Evolutionary conservation across 208 protist genomes (phyloP).

Genomic region (Acanthamoeba triangularis): DNA sequence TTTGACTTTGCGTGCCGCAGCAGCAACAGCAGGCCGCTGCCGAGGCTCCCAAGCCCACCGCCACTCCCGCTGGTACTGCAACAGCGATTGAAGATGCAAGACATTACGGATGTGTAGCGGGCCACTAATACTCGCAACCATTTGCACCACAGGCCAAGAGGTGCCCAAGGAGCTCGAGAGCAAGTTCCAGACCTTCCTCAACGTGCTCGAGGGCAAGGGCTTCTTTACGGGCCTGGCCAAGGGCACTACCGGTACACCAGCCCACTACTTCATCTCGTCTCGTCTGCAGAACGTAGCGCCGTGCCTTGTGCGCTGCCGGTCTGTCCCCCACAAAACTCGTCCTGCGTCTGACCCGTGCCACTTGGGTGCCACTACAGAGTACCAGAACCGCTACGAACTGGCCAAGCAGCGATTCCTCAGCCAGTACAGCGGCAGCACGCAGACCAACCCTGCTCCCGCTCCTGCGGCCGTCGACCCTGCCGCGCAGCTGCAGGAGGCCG

Average conservation of each 20-base stretch:
- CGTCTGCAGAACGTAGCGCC: background rate
- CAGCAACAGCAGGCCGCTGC: background rate
- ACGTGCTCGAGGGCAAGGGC: slow-evolving; percentile 27
- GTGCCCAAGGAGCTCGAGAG: slow-evolving; percentile 29
- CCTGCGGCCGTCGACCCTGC: slow-evolving; percentile 4
- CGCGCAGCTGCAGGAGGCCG: background rate
- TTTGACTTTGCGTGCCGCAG: background rate
- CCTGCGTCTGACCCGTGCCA: background rate
- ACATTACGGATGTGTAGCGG: too few relatives aligned
- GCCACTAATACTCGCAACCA: background rate
- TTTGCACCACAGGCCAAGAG: background rate
- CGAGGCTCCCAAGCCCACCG: background rate
- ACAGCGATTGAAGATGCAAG: too few relatives aligned
- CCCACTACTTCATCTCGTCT: background rate
- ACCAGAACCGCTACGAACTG: slow-evolving; percentile 28
- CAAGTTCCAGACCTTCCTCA: slow-evolving; percentile 67
- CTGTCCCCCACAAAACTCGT: too few relatives aligned
- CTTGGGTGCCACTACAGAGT: background rate
- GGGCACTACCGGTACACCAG: slow-evolving; percentile 10
- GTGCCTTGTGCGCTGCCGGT: too few relatives aligned
- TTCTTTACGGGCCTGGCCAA: slow-evolving; percentile 36
- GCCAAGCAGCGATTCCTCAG: slow-evolving; percentile 53
- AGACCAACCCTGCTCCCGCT: background rate
- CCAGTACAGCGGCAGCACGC: background rate
- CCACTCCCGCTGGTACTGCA: background rate